These are phyloP conservation scores for Didymella glomerata DNA, from an alignment of 2,329 filamentous ascomycete genomes.

Conservation along the genomic window DNA sequence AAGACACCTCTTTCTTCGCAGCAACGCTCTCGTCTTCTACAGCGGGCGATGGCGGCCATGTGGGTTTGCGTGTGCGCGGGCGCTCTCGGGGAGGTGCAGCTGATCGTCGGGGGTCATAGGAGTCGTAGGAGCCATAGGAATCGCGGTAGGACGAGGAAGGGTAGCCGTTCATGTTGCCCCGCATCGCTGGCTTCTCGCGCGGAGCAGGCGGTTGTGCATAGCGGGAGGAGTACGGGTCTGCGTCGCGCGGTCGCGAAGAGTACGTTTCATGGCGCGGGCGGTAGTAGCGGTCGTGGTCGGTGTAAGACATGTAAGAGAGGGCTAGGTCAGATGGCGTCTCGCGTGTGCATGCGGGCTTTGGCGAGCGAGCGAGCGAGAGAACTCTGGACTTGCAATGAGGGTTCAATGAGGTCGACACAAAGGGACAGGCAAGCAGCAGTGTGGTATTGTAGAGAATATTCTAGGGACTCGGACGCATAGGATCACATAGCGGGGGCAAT, in stretches of 20 bases:
- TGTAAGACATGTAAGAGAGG: conserved; percentile 34
- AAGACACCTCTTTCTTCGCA: conserved; percentile 67
- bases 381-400: too few species aligned
- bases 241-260: conserved; percentile 32
- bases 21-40: conserved; percentile 75
- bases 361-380: neutral
- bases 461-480: conserved; percentile 7
- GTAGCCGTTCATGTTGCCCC: conserved; percentile 30
- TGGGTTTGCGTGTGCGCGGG: conserved; percentile 29
- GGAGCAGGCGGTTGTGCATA: conserved; percentile 11
- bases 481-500: conserved; percentile 21
- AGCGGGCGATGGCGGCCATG: conserved; percentile 68
- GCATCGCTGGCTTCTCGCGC: conserved; percentile 17
- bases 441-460: conserved; percentile 11
- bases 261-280: conserved; percentile 12
- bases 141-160: conserved; percentile 22
- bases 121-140: conserved; percentile 38
- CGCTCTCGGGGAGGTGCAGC: conserved; percentile 32
- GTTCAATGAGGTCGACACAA: neutral
- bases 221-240: conserved; percentile 21
- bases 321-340: conserved; percentile 15
- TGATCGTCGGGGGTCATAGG: conserved; percentile 36
- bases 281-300: conserved; percentile 39
- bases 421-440: neutral
- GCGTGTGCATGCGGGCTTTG: conserved; percentile 13